A percentile compares a stretch with the other conserved stretches of the same genome.
These are phyloP conservation scores for Dorcoceras hygrometricum DNA, from an alignment of 257 asterid species.

Conservation along the genomic window DNA sequence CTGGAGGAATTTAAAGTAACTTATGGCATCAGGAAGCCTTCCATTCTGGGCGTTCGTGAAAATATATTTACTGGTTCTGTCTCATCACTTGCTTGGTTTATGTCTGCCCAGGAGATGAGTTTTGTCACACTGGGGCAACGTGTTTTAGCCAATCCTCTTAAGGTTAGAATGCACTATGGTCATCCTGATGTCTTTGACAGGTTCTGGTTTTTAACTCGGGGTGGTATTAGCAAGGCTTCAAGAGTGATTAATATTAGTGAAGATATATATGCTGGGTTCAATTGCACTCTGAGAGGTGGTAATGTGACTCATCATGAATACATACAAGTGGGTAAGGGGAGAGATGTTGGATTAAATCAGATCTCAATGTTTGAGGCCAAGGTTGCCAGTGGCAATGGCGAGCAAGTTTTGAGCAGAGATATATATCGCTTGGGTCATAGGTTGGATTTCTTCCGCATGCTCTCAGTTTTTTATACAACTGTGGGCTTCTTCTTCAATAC, in stretches of 20 bases:
- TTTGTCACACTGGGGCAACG: constrained; percentile 99
- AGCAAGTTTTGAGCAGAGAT: constrained; percentile 91
- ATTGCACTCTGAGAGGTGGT: constrained; percentile 96
- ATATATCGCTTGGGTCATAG: constrained; percentile 96
- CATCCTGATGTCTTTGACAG: constrained; percentile 98
- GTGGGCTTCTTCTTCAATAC: constrained; percentile 96
- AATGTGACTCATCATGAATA: constrained; percentile 95
- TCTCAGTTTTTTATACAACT: constrained; percentile 89
- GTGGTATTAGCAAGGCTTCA: constrained; percentile 98
- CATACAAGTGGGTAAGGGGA: constrained; percentile 98
- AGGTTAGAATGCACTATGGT: constrained; percentile 96
- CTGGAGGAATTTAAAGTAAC: constrained; percentile 74
- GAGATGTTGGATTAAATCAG: constrained; percentile 97
- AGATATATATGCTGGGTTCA: constrained; percentile 98
- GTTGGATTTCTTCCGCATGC: constrained; percentile 96
- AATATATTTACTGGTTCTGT: constrained; percentile 95
- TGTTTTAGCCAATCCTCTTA: constrained; percentile 92
- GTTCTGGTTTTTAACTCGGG: constrained; percentile 97
- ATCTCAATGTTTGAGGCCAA: constrained; percentile 97
- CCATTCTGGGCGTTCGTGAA: constrained; percentile 93
- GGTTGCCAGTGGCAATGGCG: constrained; percentile 98
- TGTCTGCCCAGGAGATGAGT: constrained; percentile 98
- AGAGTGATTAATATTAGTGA: constrained; percentile 93
- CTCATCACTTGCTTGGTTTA: constrained; percentile 98
- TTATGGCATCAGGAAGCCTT: constrained; percentile 92